A percentile compares a stretch with the other conserved stretches of the same genome.
Evolutionary conservation across 2,329 filamentous ascomycete species (phyloP).

Genomic region (Stylonectria norvegica): DNA sequence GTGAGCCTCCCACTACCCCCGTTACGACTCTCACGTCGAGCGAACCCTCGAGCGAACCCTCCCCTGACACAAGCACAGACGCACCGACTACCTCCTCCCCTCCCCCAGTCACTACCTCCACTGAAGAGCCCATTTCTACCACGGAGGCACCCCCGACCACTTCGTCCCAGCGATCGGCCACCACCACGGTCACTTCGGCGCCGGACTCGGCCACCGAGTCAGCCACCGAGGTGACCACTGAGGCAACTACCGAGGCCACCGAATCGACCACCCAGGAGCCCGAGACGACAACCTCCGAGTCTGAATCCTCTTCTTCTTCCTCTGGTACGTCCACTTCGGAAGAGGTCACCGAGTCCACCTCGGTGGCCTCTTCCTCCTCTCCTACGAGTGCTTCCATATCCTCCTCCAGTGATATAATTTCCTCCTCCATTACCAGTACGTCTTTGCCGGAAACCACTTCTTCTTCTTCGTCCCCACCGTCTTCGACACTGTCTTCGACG

Average conservation of each 20-base stretch:
- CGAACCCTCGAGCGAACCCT: constrained; percentile 11
- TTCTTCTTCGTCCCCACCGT: constrained; percentile 26
- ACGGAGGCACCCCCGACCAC: constrained; percentile 10
- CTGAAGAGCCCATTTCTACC: constrained; percentile 7
- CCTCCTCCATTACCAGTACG: constrained; percentile 33
- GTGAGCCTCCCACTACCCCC: constrained; percentile 16
- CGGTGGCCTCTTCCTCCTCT: constrained; percentile 5
- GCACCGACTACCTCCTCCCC: constrained; percentile 12
- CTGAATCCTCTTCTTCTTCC: constrained; percentile 27
- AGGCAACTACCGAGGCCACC: constrained; percentile 10
- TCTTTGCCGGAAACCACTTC: constrained; percentile 17
- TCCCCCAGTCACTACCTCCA: constrained; percentile 14
- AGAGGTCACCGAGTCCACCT: constrained; percentile 11
- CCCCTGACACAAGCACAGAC: constrained; percentile 24
- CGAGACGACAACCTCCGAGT: constrained; percentile 6
- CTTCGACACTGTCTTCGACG: constrained; percentile 27
- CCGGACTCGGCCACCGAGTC: constrained; percentile 11
- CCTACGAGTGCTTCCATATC: constrained; percentile 25
- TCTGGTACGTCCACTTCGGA: constrained; percentile 29
- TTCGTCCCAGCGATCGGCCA: constrained; percentile 7
- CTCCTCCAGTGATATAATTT: constrained; percentile 27
- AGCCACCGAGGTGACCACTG: not conserved
- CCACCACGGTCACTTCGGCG: constrained; percentile 13
- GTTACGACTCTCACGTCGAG: constrained; percentile 16
- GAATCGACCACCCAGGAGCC: constrained; percentile 3